These are phyloP conservation scores for Mycena metata DNA, from an alignment of 768 basidiomycete species.

Conservation along the genomic window DNA sequence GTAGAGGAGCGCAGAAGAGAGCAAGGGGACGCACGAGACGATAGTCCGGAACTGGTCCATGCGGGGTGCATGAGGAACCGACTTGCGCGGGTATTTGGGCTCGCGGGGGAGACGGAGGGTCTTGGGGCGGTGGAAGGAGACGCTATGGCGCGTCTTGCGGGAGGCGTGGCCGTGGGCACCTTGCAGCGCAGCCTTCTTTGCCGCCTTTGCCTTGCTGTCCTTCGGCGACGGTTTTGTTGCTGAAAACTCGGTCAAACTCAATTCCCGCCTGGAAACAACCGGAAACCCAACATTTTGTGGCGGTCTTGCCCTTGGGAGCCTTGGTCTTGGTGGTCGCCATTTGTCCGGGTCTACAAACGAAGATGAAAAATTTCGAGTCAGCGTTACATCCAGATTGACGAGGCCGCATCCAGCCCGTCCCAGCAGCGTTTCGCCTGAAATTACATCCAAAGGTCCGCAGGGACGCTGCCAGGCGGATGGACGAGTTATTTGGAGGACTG, in stretches of 20 bases:
- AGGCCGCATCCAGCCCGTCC: conserved; percentile 18
- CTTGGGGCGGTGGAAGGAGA: conserved; percentile 97
- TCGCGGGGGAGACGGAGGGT: conserved; percentile 87
- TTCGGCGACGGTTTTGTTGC: conserved; percentile 52
- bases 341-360: conserved; percentile 33
- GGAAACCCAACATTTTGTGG: conserved; percentile 57
- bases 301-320: conserved; percentile 72
- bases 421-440: neutral
- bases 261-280: neutral
- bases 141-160: conserved; percentile 87
- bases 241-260: conserved; percentile 13
- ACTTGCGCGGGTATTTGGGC: conserved; percentile 97
- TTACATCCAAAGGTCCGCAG: neutral
- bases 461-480: neutral
- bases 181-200: conserved; percentile 96
- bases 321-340: conserved; percentile 85
- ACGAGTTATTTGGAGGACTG: neutral
- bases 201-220: conserved; percentile 86
- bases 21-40: conserved; percentile 73
- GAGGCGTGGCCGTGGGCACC: conserved; percentile 81
- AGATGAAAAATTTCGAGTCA: neutral
- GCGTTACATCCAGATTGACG: neutral
- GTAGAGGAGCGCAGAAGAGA: neutral
- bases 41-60: conserved; percentile 99
- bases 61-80: conserved; percentile 89